phyloP scores from a whole-genome alignment of 768 basidiomycete species.

The Gymnopilus junonius region DNA sequence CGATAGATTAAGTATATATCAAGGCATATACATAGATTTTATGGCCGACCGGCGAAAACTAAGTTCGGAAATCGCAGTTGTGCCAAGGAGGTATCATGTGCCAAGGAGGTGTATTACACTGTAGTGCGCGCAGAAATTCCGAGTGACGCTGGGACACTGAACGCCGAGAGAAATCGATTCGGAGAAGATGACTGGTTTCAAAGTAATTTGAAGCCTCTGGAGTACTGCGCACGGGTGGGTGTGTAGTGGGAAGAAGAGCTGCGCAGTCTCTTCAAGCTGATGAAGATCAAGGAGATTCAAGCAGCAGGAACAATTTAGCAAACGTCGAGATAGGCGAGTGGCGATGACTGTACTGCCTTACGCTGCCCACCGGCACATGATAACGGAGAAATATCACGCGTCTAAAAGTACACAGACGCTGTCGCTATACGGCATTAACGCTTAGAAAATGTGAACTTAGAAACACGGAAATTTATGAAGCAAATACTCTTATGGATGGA shows the following conservation, averaged over 20 bases:
- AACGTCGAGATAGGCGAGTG: slow-evolving; percentile 2
- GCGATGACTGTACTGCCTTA: slow-evolving; percentile 1
- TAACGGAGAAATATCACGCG: background rate
- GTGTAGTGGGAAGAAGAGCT: background rate
- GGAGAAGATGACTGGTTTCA: background rate
- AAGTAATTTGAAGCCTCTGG: background rate
- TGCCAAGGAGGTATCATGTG: too few species aligned
- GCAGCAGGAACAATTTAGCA: background rate
- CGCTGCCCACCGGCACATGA: background rate
- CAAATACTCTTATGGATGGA: too few species aligned
- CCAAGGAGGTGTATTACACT: too few species aligned
- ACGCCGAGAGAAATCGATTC: background rate
- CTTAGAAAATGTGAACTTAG: too few species aligned
- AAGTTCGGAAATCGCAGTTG: too few species aligned
- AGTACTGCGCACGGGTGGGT: background rate
- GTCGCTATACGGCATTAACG: too few species aligned
- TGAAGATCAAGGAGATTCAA: background rate
- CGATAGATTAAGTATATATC: too few species aligned
- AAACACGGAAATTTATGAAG: too few species aligned
- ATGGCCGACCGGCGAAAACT: too few species aligned
- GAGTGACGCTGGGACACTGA: background rate
- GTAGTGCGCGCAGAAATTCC: background rate
- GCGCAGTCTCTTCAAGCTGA: background rate
- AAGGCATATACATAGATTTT: too few species aligned
- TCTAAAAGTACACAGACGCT: too few species aligned